phyloP scores from a whole-genome alignment of 306 rosid genomes.

The Cicer arietinum region DNA sequence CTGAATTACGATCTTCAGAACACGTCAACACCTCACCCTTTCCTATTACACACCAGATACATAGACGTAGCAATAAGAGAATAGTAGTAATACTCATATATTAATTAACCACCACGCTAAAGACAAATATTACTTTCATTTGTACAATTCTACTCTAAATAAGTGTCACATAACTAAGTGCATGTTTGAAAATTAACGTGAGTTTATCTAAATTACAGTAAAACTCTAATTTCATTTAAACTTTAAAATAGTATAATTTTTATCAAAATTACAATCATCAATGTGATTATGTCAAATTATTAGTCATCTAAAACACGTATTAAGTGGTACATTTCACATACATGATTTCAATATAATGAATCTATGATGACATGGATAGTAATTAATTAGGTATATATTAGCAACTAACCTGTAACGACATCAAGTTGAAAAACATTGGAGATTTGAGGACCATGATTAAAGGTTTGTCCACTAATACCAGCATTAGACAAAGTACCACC shows the following conservation, averaged over 20 bases:
- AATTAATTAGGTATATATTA: too few relatives aligned
- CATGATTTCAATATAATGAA: too few relatives aligned
- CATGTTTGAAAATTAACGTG: too few relatives aligned
- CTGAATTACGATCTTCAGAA: conserved; percentile 74
- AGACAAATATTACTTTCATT: background rate
- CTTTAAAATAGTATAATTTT: too few relatives aligned
- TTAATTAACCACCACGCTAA: background rate
- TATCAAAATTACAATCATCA: too few relatives aligned
- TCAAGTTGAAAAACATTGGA: conserved; percentile 76
- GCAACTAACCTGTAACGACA: conserved; percentile 78
- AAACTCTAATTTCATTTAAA: too few relatives aligned
- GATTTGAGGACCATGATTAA: conserved; percentile 94
- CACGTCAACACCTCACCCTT: conserved; percentile 87
- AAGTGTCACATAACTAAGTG: background rate
- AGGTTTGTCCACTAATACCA: conserved; percentile 94
- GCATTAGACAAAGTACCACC: conserved; percentile 97
- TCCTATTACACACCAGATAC: conserved; percentile 54
- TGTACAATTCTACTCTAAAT: background rate
- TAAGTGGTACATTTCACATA: too few relatives aligned
- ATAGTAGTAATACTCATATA: too few relatives aligned
- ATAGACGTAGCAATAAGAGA: background rate
- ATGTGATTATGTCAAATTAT: too few relatives aligned
- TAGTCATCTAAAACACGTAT: too few relatives aligned
- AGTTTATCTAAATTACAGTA: too few relatives aligned
- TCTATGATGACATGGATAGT: too few relatives aligned